Evolutionary conservation across 176 grass and related monocot species (phyloP), one percentile per base, ranked within the genome.

Genomic region (Phoenix dactylifera): DNA sequence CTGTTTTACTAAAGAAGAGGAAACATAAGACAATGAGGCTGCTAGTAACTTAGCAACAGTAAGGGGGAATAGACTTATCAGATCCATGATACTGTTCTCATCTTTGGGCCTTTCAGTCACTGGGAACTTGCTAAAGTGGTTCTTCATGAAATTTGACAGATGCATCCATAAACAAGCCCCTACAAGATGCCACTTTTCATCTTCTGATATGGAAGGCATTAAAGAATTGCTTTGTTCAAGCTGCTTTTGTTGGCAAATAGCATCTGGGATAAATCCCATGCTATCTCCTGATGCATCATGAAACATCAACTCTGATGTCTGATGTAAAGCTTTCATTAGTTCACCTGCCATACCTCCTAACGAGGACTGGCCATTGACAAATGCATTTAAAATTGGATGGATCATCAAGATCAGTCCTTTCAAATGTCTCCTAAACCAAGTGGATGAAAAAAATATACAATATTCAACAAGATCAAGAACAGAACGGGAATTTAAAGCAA

Each of bases 121-220:
- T 74, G 56, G 16, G 18, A 90, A 76, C 44, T 82, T 74, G 24
- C 26, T 62, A 58, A 85, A 74, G 58, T 62, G 70, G 57, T 75
- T 70, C 71, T 87, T 75, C 66, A 78, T 53, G 69, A 90, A 62
- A 24, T 62, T 87, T 51, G 75, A 68, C 55, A 96, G 71, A 49
- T 70, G 75, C 66, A 82, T 72, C 87, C 86, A 96, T 59, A 90
- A 77, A 67, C 72, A 96, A 77, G 59, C 24, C 44, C 75, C 63
- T 67, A 87, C 65, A 67, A 90, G 62, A 67, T 71, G 68, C 92
- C 92, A 96, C 44, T 88, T 96, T 58, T 96, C 92, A 79, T 96
- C 72, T 44, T 68, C 65, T 55, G 52, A 7, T 80, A 68, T 17
- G 54, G 76, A 39, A 64, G 73, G 25, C 48, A 35, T 72, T 19